Evolutionary conservation across 2,329 filamentous ascomycete genomes (phyloP), one percentile per base, ranked within the genome.

Genomic region (Diaporthe capsici): DNA sequence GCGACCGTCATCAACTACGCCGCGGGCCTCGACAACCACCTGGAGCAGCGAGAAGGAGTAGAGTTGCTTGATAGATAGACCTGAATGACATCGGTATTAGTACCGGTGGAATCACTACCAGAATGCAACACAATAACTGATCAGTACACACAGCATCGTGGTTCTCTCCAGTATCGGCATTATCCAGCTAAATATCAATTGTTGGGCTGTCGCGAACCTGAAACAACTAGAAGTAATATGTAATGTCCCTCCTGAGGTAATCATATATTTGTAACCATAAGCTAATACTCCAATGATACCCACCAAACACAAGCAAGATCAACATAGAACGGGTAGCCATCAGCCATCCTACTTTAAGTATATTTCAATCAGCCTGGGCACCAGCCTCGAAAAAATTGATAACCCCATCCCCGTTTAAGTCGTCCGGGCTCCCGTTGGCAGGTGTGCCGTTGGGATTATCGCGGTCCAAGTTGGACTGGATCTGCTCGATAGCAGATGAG

Each of bases 371-470:
- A 44, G 67, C 67, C 49, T 71, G 67, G 15, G 67, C 67, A 39
- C 67, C 67, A 55, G 67, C 67, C 67, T 71, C 67, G 37, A 71
- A 71, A 55, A 53, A 12, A 39, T 71, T 71, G n/a, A 71, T 71
- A 12, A 71, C 67, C 7, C 67, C 67, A 34, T 71, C 67, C 15
- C 49, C 67, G 20, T 71, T 71, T 28, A 71, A 39, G 49, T 71
- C 67, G 34, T 71, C 67, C 10, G 37, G 28, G 10, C 34, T 39
- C 17, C 67, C 67, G 20, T 51, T 55, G 7, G 67, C 67, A n/a
- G 67, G 67, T 9, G 67, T 71, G 17, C 67, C 67, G 47, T 71
- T 71, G 28, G 67, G 67, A 20, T 71, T 71, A 22, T 71, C 34
- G 28, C 67, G 67, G 67, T 71, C 67, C 9, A 71, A 42, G 17